Percentiles rank a stretch among this genome's conserved stretches.
phyloP scores from a whole-genome alignment of 106 monocot species.

The Cymbidium sinense region DNA sequence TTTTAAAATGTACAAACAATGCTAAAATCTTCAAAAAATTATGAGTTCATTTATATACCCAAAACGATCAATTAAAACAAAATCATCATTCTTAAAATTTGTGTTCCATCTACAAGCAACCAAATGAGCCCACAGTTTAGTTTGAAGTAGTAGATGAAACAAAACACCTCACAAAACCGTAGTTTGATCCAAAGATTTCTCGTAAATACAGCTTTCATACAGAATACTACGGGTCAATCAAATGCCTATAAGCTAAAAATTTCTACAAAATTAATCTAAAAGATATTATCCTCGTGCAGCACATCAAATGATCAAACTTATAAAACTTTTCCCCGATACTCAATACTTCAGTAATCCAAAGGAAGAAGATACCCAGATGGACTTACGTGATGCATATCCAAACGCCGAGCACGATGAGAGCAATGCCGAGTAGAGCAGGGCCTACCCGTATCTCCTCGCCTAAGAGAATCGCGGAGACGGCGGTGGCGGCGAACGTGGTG shows the following conservation, averaged over 20 bases:
- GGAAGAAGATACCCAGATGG: neutral
- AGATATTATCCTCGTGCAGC: neutral
- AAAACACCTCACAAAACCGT: neutral
- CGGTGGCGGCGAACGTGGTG: constrained; percentile 91
- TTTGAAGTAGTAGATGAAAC: neutral
- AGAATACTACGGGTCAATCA: neutral
- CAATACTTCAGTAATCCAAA: neutral
- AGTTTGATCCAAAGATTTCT: neutral
- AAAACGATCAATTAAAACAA: no score
- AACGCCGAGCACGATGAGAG: constrained; percentile 65
- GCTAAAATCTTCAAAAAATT: no score
- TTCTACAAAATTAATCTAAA: neutral
- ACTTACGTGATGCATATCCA: constrained; percentile 68
- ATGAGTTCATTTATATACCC: no score
- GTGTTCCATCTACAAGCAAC: no score
- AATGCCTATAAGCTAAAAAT: neutral
- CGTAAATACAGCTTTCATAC: neutral
- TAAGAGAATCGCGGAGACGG: constrained; percentile 46
- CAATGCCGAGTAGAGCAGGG: constrained; percentile 36
- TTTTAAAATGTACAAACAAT: no score
- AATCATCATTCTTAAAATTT: no score
- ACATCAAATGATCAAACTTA: neutral
- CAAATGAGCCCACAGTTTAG: neutral
- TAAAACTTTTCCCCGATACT: neutral
- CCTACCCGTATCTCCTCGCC: constrained; percentile 57